Base-by-base conservation (phyloP, 345 rosid species). In the Salix arbutifolia region DNA sequence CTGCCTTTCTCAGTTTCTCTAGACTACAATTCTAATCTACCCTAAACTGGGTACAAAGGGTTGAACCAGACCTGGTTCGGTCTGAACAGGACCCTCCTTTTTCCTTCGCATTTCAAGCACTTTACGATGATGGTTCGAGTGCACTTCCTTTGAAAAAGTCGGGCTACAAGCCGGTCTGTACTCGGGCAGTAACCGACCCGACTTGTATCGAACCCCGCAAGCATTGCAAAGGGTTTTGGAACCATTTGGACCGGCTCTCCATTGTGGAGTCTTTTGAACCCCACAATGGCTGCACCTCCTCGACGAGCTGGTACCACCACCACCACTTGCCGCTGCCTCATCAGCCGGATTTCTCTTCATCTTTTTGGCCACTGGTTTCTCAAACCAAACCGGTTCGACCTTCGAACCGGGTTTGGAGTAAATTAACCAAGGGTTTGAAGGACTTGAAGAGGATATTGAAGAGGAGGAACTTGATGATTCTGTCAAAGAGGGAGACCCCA, bases 141-240 rank as follows among this genome's bases (percentile, higher is more conserved):
- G 99, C 79, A 88, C 66, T 68, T 88, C 88, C 28, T 83, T 84
- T 9, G 97, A 91, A 50, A 91, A 91, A 0, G 99, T 93, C 26
- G 97, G 99, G 84, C 99, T 95, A 69, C 94, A 88, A 56, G 97
- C 97, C 4, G 99, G 97, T 78, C 99, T 81, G 75, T 93, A 95
- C 74, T 95, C 97, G 17, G 99, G 97, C 38, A 90, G 77, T 12
- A 95, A 84, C 77, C 99, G 87, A 38, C 99, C 99, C 30, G 98
- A 95, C 79, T 95, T 95, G 80, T 79, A 93, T 82, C 98, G 81
- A 64, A 95, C 98, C 9, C 99, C 98, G 26, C 98, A 95, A 0
- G 98, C 98, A 80, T 95, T 95, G 76, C 99, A 95, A 21, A 95
- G 80, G 23, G 97, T 92, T 85, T 95, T 95, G 42, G 92, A 87